Evolutionary conservation across 768 basidiomycete species (phyloP), one percentile per base, ranked within the genome.

Genomic region (Tylopilus plumbeoviolaceoides): DNA sequence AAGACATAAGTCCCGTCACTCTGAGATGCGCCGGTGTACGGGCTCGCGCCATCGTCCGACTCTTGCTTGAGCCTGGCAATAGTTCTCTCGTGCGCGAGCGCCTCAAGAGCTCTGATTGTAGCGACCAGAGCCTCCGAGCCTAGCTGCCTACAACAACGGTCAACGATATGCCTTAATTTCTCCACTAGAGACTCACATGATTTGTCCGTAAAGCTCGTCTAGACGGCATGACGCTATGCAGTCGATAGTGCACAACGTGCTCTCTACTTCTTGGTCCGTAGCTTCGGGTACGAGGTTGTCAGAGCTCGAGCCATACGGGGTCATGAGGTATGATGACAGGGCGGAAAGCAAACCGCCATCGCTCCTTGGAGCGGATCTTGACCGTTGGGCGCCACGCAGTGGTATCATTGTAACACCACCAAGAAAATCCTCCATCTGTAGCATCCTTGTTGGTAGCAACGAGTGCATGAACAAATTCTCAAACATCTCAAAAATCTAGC

Each of bases 381-480:
- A 76, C 2, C 88, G 82, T 57, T 84, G 79, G 58, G 80, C 81
- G 21, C 91, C 83, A 55, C 87, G 84, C 41, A 98, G 77, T 23
- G 97, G 95, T 60, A 98, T 98, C 75, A 85, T 87, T 7, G 91
- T 89, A 30, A 86, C 83, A 15, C 94, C 95, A n/a, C 93, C 93
- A 9, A 98, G 79, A 74, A 99, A 98, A 65, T 98, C 97, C 66
- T 97, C 95, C 90, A 97, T 95, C 67, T 95, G 92, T 11, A 97
- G 73, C 88, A 99, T 90, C 46, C 87, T 78, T 10, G 78, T 83
- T 0, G 97, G 97, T 17, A 99, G 75, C 23, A 98, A 76, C 17
- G 95, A 95, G 66, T 98, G 90, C 43, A 98, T 71, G 73, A 98
- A 99, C 21, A 99, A 75, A 31, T 94, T 97, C 64, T 95, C 89